Conservation (phyloP, 805 yeast genomes). For the Yamadazyma laniorum region DNA sequence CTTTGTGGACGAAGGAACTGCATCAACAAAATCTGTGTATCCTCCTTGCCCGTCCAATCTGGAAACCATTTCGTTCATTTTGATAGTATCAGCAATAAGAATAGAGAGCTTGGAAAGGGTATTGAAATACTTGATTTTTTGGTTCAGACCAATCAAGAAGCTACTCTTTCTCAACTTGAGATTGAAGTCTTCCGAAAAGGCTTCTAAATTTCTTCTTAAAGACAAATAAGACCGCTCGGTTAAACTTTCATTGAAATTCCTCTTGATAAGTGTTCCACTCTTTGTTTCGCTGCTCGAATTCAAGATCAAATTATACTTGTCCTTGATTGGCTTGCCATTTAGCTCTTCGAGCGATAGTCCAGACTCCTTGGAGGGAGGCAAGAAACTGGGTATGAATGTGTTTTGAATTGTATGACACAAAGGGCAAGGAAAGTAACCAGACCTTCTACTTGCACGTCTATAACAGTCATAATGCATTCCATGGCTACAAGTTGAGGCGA, state of each 20-base stretch:
- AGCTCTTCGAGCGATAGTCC: constrained; percentile 13
- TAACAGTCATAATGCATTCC: constrained; percentile 51
- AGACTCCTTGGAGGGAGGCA: constrained; percentile 22
- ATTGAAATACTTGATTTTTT: constrained; percentile 16
- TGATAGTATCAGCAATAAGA: constrained; percentile 48
- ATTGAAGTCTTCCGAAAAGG: constrained; percentile 16
- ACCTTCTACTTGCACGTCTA: constrained; percentile 22
- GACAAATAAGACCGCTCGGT: constrained; percentile 9
- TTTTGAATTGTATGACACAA: constrained; percentile 48
- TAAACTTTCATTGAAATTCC: constrained; percentile 19
- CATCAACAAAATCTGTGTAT: constrained; percentile 22
- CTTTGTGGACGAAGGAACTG: constrained; percentile 27
- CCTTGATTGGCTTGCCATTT: constrained; percentile 10
- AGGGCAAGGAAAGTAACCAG: constrained; percentile 43
- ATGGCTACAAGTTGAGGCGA: constrained; percentile 51
- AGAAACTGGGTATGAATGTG: constrained; percentile 44
- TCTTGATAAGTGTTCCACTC: constrained; percentile 21
- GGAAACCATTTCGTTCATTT: constrained; percentile 58
- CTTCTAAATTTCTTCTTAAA: constrained; percentile 12
- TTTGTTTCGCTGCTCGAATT: constrained; percentile 25
- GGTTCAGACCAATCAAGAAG: constrained; percentile 9
- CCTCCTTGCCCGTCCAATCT: constrained; percentile 43
- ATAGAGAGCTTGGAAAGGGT: constrained; percentile 21
- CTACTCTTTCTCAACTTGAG: constrained; percentile 12
- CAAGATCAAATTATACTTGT: constrained; percentile 23